phyloP scores from a whole-genome alignment of 805 yeast species.

The Diddensiella santjacobensis region DNA sequence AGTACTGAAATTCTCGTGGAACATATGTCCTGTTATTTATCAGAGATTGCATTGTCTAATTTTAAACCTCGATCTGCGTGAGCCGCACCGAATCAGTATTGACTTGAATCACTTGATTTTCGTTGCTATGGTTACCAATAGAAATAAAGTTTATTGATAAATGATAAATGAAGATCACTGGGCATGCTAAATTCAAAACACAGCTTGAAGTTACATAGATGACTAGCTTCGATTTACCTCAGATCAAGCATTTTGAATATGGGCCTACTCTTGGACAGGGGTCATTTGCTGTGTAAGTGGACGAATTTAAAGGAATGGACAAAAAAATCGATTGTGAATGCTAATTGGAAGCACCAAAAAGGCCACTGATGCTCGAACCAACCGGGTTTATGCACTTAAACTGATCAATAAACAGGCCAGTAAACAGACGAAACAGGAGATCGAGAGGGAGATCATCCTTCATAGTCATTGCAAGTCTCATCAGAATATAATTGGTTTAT shows the following conservation, averaged over 20 bases:
- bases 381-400: constrained; percentile 52
- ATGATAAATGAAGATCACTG: too few relatives aligned
- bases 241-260: constrained; percentile 17
- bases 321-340: too few relatives aligned
- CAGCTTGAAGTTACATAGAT: too few relatives aligned
- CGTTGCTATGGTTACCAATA: too few relatives aligned
- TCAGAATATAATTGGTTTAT: constrained; percentile 54
- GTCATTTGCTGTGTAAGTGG: constrained; percentile 53
- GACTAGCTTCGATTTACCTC: not conserved
- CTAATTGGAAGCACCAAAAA: constrained; percentile 41
- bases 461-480: constrained; percentile 58
- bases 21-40: constrained; percentile 10
- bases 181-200: too few relatives aligned
- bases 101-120: too few relatives aligned
- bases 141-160: too few relatives aligned
- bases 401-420: constrained; percentile 42
- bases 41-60: too few relatives aligned
- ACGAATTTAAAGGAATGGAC: too few relatives aligned
- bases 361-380: constrained; percentile 41
- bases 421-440: constrained; percentile 9
- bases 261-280: constrained; percentile 64
- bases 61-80: too few relatives aligned
- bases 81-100: too few relatives aligned
- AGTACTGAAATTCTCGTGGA: constrained; percentile 16
- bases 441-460: constrained; percentile 49